Evolutionary conservation across 2,329 filamentous ascomycete species (phyloP), one percentile per base, ranked within the genome.

Genomic region (Colletotrichum agaves): DNA sequence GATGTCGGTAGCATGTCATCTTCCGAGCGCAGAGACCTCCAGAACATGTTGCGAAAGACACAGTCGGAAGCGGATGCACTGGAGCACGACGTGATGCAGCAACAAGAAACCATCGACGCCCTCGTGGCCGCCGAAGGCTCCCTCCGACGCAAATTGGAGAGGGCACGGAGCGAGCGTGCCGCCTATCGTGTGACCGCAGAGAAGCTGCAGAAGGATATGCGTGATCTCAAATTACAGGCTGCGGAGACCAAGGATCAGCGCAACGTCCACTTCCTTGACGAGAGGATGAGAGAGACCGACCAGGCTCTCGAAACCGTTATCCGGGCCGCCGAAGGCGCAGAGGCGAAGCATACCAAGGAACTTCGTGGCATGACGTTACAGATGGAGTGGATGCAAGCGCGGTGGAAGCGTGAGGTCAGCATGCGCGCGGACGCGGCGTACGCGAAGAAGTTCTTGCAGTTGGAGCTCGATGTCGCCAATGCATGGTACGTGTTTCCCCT

Each of bases 301-400:
- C 77, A 82, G 62, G 84, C 89, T 53, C 84, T 88, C 53, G 85
- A 88, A 72, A 85, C 85, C n/a, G 82, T 88, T 15, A 84, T 88
- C 68, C 84, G 85, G 3, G 85, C 85, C 1, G 84, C 85, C 37
- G 84, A 87, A 72, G 83, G 86, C 56, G 89, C 91, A 50, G 89
- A 93, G 74, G 88, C 88, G 72, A 84, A 87, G 49, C 93, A 96
- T 77, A 83, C 85, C 73, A 90, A 90, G 78, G 93, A 97, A 80
- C 82, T 98, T 60, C 88, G 90, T 72, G 95, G 95, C 17, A 85
- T 98, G 75, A 88, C 89, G 60, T 92, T 96, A 81, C 94, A 98
- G 80, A 95, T 98, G 77, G 88, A 94, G 74, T 98, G 93, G 89
- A 88, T 98, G 77, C 89, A 94, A 74, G 93, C 93, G 2, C 89